phyloP scores from a whole-genome alignment of 495 filamentous ascomycete species.

The Aspergillus heteromorphus region DNA sequence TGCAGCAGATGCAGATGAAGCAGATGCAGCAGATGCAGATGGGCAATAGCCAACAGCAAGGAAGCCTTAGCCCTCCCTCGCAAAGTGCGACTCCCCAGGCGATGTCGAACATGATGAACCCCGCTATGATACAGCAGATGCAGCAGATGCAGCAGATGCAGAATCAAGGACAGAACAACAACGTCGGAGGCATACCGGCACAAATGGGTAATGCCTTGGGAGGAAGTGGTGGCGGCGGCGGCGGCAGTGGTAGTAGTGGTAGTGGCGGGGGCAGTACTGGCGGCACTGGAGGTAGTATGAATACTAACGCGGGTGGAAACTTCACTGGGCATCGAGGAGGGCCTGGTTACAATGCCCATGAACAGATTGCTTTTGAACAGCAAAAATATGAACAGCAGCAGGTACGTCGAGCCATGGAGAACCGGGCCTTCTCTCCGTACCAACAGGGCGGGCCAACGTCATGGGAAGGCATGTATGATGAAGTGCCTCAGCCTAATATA shows the following conservation, averaged over 20 bases:
- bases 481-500: conserved; percentile 82
- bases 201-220: conserved; percentile 17
- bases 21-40: conserved; percentile 68
- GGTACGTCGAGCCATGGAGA: conserved; percentile 41
- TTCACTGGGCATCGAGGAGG: conserved; percentile 34
- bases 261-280: conserved; percentile 9
- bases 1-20: conserved; percentile 79
- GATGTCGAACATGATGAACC: conserved; percentile 52
- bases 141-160: conserved; percentile 57
- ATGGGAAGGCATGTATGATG: conserved; percentile 99
- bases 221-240: conserved; percentile 2
- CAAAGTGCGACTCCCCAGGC: conserved; percentile 36
- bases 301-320: conserved; percentile 13
- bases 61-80: conserved; percentile 43
- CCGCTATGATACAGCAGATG: conserved; percentile 73
- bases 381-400: conserved; percentile 81
- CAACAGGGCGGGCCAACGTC: conserved; percentile 63
- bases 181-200: conserved; percentile 8
- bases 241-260: conserved; percentile 6
- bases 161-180: conserved; percentile 33
- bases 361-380: conserved; percentile 80
- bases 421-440: conserved; percentile 43
- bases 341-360: conserved; percentile 63
- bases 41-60: conserved; percentile 44
- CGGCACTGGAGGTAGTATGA: conserved; percentile 1